phyloP scores from a whole-genome alignment of 805 yeast species.

The Saccharomycopsis sp. region DNA sequence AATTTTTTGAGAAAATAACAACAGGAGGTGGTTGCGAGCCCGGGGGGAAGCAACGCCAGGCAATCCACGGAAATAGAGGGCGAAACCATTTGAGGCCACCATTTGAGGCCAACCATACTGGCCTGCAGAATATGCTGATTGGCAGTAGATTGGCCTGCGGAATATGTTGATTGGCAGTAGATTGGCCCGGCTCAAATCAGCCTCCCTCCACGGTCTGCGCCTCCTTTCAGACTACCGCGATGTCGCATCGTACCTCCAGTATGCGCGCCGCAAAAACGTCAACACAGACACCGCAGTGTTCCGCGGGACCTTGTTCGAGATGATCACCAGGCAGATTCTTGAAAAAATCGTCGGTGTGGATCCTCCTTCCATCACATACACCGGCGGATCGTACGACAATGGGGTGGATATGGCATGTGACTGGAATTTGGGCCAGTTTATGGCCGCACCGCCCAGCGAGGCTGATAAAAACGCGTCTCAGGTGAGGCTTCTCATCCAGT shows the following conservation, averaged over 20 bases:
- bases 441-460: not conserved
- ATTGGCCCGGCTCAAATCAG: too few species aligned
- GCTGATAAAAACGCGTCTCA: not conserved
- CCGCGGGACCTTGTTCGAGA: conserved; percentile 16
- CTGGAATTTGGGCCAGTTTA: conserved; percentile 17
- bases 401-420: conserved; percentile 19
- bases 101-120: too few species aligned
- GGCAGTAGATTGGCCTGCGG: too few species aligned
- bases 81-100: too few species aligned
- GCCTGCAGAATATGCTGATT: too few species aligned
- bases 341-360: conserved; percentile 4
- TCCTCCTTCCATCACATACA: conserved; percentile 1
- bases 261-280: conserved; percentile 9
- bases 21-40: not conserved
- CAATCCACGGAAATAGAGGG: too few species aligned
- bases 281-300: conserved; percentile 10
- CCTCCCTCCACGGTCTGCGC: too few species aligned
- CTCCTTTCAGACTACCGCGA: not conserved
- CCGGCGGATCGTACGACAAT: conserved; percentile 20
- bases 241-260: not conserved
- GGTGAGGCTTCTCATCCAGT: conserved; percentile 16
- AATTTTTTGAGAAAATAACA: not conserved
- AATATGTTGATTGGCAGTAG: too few species aligned
- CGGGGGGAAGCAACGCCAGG: too few species aligned
- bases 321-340: conserved; percentile 13